Evolutionary conservation across 2,329 filamentous ascomycete genomes (phyloP).

Genomic region (Orbilia ellipsospora): DNA sequence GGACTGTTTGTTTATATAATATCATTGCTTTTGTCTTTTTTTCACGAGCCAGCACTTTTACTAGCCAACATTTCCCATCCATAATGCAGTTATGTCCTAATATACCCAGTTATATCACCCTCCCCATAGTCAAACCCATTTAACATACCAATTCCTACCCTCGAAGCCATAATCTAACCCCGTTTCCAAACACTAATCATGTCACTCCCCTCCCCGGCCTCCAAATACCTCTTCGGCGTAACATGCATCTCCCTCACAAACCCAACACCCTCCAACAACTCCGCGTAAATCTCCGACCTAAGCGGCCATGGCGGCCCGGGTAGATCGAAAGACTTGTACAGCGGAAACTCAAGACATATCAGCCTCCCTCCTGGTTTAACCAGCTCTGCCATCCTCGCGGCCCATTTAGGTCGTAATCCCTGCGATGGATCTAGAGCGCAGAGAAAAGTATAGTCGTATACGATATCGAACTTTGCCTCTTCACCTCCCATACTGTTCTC

Average conservation of each 20-base stretch:
- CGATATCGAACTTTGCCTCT: constrained; percentile 64
- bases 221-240: constrained; percentile 61
- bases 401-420: constrained; percentile 67
- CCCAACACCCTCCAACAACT: constrained; percentile 50
- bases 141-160: background rate
- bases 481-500: background rate
- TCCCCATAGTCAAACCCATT: background rate
- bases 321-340: constrained; percentile 62
- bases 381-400: constrained; percentile 65
- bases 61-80: background rate
- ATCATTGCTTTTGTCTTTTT: background rate
- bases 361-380: constrained; percentile 60
- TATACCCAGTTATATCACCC: background rate
- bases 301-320: constrained; percentile 63
- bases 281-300: constrained; percentile 56
- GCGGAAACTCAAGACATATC: constrained; percentile 64
- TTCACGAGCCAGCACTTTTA: background rate
- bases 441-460: constrained; percentile 68
- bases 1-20: constrained; percentile 1
- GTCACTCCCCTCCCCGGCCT: constrained; percentile 61
- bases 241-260: constrained; percentile 60
- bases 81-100: background rate
- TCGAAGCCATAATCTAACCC: constrained; percentile 15
- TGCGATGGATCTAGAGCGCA: constrained; percentile 69
- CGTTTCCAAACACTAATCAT: constrained; percentile 61